Evolutionary conservation across 1,284 basidiomycete genomes (phyloP), one percentile per base, ranked within the genome.

Genomic region (Ustilago hordei): DNA sequence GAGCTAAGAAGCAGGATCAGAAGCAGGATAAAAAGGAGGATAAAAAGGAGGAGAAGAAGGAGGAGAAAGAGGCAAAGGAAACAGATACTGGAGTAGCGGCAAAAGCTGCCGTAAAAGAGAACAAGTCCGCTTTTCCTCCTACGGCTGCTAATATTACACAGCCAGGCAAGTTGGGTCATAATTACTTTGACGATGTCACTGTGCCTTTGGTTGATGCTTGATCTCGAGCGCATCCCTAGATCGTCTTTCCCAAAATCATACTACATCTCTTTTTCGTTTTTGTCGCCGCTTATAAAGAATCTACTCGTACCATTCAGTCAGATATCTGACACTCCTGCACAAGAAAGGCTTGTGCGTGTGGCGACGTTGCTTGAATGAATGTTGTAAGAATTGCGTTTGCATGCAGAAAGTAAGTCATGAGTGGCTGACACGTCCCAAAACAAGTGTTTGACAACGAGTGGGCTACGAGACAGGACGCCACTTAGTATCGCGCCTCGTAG

Each of bases 401-500:
- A 17, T 19, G n/a, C 43, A 8, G 9, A 43, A 45, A n/a, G 8
- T 45, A 19, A 15, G 43, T 45, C n/a, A 19, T 8, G n/a, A 41
- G 39, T n/a, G 17, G 39, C 0, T 15, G 13, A 41, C 2, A 41
- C 11, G 4, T n/a, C 11, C 6, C 6, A 19, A 23, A 19, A 9
- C 45, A 28, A 23, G 45, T 41, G 11, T 7, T 41, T 41, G 11
- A 17, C 39, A 6, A 41, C n/a, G 13, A 15, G 39, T 41, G 39
- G 48, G 13, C 38, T 43, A 64, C 3, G 52, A 45, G 3, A 74
- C 23, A 3, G 45, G 55, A 3, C 56, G 62, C 91, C 91, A 92
- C 69, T 89, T 88, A 19, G 92, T 90, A 70, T 90, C 89, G 43
- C 89, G 87, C 60, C 89, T 87, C 5, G 92, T 92, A 75, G 89